A percentile compares a stretch with the other conserved stretches of the same genome.
Evolutionary conservation across 2,329 filamentous ascomycete genomes (phyloP).

Genomic region (Alternaria sp.): DNA sequence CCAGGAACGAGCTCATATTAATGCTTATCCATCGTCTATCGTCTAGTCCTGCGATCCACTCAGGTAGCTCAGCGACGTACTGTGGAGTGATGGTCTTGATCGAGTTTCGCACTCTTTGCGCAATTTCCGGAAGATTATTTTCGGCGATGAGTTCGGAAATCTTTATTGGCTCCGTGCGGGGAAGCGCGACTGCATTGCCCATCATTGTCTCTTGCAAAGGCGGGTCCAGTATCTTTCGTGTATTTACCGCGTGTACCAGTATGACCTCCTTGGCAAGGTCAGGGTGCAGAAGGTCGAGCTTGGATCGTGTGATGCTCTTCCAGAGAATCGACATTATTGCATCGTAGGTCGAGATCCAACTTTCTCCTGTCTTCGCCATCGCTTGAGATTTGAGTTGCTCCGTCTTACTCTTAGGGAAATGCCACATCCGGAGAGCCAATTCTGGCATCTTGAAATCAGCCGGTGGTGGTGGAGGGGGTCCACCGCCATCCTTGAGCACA

Average conservation of each 20-base stretch:
- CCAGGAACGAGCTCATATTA: constrained; percentile 32
- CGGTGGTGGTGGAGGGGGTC: constrained; percentile 27
- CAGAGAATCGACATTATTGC: constrained; percentile 36
- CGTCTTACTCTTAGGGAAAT: constrained; percentile 29
- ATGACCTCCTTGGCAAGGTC: constrained; percentile 12
- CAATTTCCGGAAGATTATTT: constrained; percentile 26
- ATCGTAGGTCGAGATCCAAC: constrained; percentile 40
- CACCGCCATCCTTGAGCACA: constrained; percentile 21
- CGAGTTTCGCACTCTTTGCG: constrained; percentile 30
- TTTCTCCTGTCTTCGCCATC: neutral
- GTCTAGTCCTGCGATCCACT: constrained; percentile 32
- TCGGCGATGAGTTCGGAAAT: constrained; percentile 19
- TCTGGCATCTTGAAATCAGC: constrained; percentile 35
- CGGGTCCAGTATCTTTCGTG: constrained; percentile 27
- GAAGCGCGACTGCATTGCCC: constrained; percentile 28
- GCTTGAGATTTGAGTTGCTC: constrained; percentile 27
- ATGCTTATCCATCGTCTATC: constrained; percentile 36
- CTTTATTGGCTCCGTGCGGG: constrained; percentile 20
- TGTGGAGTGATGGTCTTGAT: constrained; percentile 29
- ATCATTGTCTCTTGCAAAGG: constrained; percentile 34
- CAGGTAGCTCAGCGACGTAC: constrained; percentile 28
- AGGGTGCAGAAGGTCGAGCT: constrained; percentile 27
- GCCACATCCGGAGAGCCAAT: constrained; percentile 29
- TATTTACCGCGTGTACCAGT: constrained; percentile 37
- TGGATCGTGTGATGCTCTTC: constrained; percentile 30